Percentiles rank a stretch among this genome's conserved stretches.
These are phyloP conservation scores for Lathyrus sativus DNA, from an alignment of 306 rosid genomes.

Conservation along the genomic window DNA sequence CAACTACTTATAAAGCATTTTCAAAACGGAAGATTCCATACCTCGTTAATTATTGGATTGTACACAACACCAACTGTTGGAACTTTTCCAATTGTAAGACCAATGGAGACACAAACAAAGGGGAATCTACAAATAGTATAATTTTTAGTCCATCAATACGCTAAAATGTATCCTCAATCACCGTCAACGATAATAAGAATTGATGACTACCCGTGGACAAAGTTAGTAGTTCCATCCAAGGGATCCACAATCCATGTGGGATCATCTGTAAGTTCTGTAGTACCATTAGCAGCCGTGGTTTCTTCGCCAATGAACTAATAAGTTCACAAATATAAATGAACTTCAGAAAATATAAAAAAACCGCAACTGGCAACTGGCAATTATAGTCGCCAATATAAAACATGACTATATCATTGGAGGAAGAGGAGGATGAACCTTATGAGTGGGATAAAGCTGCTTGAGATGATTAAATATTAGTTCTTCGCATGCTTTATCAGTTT, in stretches of 20 bases:
- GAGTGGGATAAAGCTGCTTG: conserved; percentile 75
- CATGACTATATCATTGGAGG: conserved; percentile 7
- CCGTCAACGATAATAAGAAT: conserved; percentile 35
- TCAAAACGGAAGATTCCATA: conserved; percentile 42
- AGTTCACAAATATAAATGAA: conserved; percentile 29
- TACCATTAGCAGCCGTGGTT: conserved; percentile 87
- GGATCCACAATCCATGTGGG: conserved; percentile 99
- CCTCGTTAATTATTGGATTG: conserved; percentile 94
- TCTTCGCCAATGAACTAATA: conserved; percentile 94
- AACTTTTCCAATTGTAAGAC: conserved; percentile 83
- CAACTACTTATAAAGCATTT: conserved; percentile 14
- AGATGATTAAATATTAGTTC: conserved; percentile 84
- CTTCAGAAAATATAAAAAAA: conserved; percentile 20
- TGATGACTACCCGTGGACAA: conserved; percentile 83
- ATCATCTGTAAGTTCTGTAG: conserved; percentile 85
- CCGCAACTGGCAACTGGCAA: background rate
- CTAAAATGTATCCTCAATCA: conserved; percentile 17
- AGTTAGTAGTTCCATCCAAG: conserved; percentile 96
- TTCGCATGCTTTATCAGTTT: conserved; percentile 97
- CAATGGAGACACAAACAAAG: conserved; percentile 91
- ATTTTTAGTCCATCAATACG: conserved; percentile 22
- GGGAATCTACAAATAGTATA: conserved; percentile 67
- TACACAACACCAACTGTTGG: conserved; percentile 91
- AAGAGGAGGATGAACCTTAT: conserved; percentile 58
- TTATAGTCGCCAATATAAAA: conserved; percentile 10